Evolutionary conservation across 2,329 filamentous ascomycete species (phyloP), one percentile per base, ranked within the genome.

Genomic region (Trichoderma aggressivum): DNA sequence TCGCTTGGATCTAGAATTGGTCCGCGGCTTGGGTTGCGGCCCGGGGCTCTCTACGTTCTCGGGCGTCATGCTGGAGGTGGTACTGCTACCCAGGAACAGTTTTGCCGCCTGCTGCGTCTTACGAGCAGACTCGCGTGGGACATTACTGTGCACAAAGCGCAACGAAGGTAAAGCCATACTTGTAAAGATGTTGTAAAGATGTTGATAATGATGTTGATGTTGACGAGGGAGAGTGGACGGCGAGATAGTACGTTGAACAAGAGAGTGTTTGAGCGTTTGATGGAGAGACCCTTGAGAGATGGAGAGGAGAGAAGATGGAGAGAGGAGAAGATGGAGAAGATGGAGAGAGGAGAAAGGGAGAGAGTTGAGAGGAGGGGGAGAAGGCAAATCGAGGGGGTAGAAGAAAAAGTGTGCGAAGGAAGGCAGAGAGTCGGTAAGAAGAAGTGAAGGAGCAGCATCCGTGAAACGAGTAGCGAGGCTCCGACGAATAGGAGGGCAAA

Each of bases 21-120:
- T 75, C 62, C 78, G 75, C 11, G 77, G 72, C 65, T 80, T 81
- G 34, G 71, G 74, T 65, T 56, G 75, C 74, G 65, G 73, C 74
- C 78, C 62, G 32, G 70, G 63, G 39, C 63, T 68, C 59, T 71
- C 65, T 7, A 50, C 56, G 8, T 50, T 61, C 70, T 70, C 78
- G 82, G 75, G 73, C 82, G 71, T 75, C 78, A 69, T 80, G 78
- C 34, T 70, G 4, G 59, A 47, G 32, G 65, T 47, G 10, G 71
- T 74, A n/a, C 76, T 77, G 69, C 76, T 78, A 32, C 81, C 81
- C 71, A 86, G 81, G 73, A 86, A 80, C 30, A 82, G 79, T 66
- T 84, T 82, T 30, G 84, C 85, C 70, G 83, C 80, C 75, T 85
- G 83, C 10, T 81, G 80, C 81, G 87, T 84, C 76, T 86, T 87